Percentiles rank a stretch among this genome's conserved stretches.
Evolutionary conservation across 139 green algal genomes (phyloP).

Genomic region (Asterochloris sp.): DNA sequence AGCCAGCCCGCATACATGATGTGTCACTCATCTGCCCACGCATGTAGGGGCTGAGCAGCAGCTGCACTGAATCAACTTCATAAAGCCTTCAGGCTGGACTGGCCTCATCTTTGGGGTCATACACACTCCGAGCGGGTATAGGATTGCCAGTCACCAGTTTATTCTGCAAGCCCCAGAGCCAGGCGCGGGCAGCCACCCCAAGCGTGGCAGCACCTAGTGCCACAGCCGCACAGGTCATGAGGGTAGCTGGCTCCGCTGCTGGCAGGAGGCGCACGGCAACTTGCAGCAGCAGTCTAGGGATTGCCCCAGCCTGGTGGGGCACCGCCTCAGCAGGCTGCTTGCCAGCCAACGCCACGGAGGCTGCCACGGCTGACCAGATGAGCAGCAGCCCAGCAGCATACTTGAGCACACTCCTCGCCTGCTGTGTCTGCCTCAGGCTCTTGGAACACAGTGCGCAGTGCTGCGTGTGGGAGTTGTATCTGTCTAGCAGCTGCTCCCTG

Average conservation of each 20-base stretch:
- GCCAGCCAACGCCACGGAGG: slow-evolving; percentile 2
- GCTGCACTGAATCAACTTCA: no score
- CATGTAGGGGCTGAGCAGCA: no score
- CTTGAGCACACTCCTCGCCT: not conserved
- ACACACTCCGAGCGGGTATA: no score
- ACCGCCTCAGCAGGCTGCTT: not conserved
- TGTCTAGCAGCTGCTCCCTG: slow-evolving; percentile 22
- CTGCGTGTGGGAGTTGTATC: slow-evolving; percentile 21
- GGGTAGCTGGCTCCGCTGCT: not conserved
- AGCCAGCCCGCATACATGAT: no score
- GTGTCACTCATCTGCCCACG: no score
- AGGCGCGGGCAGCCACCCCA: no score
- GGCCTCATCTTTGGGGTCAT: no score
- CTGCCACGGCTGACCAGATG: not conserved
- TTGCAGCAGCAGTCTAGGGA: not conserved
- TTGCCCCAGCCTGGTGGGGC: slow-evolving; percentile 1
- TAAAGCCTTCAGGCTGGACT: no score
- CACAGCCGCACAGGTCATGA: slow-evolving; percentile 6
- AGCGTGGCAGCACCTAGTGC: no score
- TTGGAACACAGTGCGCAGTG: slow-evolving; percentile 18
- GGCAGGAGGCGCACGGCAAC: not conserved
- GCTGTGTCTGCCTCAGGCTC: slow-evolving; percentile 11
- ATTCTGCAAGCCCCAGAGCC: no score
- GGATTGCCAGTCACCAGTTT: no score
- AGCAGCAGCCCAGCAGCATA: not conserved